Evolutionary conservation across 1,284 basidiomycete genomes (phyloP), one percentile per base, ranked within the genome.

Genomic region (Pyrrhoderma noxium): DNA sequence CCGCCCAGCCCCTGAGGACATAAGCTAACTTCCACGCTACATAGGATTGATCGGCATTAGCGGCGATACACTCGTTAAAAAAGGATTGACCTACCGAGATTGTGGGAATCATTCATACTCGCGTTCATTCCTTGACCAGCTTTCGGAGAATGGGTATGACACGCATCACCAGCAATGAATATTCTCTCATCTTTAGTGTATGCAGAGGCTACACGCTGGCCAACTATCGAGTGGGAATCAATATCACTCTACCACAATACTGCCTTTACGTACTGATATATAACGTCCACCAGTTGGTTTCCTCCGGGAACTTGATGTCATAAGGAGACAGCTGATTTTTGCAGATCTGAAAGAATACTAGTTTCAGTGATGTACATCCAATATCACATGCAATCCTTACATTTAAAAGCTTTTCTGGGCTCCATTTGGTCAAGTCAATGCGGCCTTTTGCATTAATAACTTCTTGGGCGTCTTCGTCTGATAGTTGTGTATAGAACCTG

Each of bases 121-220:
- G 82, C 82, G 55, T 87, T 87, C 84, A 85, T 85, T 2, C 83
- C 83, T 61, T 83, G 74, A 73, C 85, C 78, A 70, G 79, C 67
- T 70, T 82, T 92, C 0, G 89, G 89, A 0, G 86, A 89, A 66
- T 92, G 89, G 0, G 89, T 92, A 60, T 92, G 89, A 59, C 82
- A 89, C 1, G 83, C 84, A 66, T 89, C 85, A 1, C 88, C 87
- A 1, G 81, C 85, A 55, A 91, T 90, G 64, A 91, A 90, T 2
- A 89, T 73, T 0, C 89, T 77, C n/a, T 89, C 79, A 21, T 79
- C 64, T 2, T 77, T 69, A 2, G 82, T 80, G 64, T 78, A 91
- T 8, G 69, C 68, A 3, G 82, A 77, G 1, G 86, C 85, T 2
- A 91, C 83, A 7, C 88, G 78, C 61, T 91, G 89, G 1, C 87